Evolutionary conservation across 108 stramenopile species (phyloP), one percentile per base, ranked within the genome.

Genomic region (Epithemia pelagica): DNA sequence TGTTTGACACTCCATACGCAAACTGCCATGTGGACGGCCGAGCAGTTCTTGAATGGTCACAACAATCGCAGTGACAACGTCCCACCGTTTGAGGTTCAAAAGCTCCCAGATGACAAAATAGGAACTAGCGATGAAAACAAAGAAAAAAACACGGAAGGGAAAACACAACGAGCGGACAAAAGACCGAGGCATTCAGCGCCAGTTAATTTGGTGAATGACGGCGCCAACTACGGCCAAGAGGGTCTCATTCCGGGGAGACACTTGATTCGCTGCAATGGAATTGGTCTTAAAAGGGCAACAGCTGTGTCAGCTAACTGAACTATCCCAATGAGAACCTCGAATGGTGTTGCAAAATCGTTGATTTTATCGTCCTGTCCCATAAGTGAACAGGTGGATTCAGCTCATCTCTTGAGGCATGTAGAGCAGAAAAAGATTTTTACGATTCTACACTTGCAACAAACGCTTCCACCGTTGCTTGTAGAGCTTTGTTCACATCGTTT

Each of bases 21-120:
- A 75, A 84, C 82, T 20, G 83, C 86, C 15, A 88, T 88, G 67
- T 68, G 59, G 72, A 56, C 80, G 31, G 86, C 86, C 18, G 73
- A 79, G 61, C 65, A 67, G 53, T 58, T 81, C 28, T 61, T 53
- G 0, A 32, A 33, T 32, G 62, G 15, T 15, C 15, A 46, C 37
- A 46, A 46, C 37, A 15, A 46, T 15, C n/a, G n/a, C n/a, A 46
- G 15, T 46, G 10, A 46, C 15, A 5, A 46, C 10, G 37, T 5
- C 5, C 37, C 37, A 15, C 15, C 15, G 37, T 46, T 46, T 46
- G 37, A 46, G 37, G 37, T 46, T 15, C 37, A 46, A 46, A 46
- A 46, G 37, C 37, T 46, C 10, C 10, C 26, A 15, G 22, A n/a
- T n/a, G 62, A 46, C 32, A 24, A 59, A 19, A 31, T 24, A 26